Evolutionary conservation across 2,329 filamentous ascomycete species (phyloP), one percentile per base, ranked within the genome.

Genomic region (Aureobasidium leucospermi): DNA sequence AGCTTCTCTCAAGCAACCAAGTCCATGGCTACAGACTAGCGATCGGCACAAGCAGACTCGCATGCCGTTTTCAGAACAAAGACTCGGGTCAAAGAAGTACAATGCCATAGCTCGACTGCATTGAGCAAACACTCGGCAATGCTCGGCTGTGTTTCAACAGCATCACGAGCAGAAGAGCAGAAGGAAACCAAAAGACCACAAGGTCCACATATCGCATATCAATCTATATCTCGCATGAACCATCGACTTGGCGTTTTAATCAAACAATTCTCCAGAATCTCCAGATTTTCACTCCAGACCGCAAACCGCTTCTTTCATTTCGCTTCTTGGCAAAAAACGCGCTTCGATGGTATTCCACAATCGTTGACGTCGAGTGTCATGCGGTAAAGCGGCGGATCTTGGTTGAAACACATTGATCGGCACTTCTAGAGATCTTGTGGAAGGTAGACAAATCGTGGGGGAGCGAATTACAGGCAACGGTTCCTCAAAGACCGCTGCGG

Each of bases 201-300:
- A 31, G n/a, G 28, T 7, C 15, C 4, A 4, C 13, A 7, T 31
- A 42, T 55, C 51, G 28, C n/a, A 32, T 23, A 19, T 32, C 38
- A 6, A 38, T 46, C 41, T 46, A 36, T 36, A 36, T 46, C 52
- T 56, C 52, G 52, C 52, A 56, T 56, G 52, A 46, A 56, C 52
- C 52, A 38, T 46, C 41, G 52, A 38, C 52, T 56, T 56, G 32
- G 52, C 52, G 38, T 56, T 16, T 36, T n/a, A 56, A 36, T 53
- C 5, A 15, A 42, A 38, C 29, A 19, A 10, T 38, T 46, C 52
- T 38, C 29, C 41, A 38, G 41, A n/a, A 31, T 23, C 31, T 38
- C 39, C 41, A 45, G 29, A 36, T 16, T 45, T 23, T 16, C n/a
- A 34, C 38, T 55, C 28, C 28, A 42, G 38, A 53, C 19, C 43